Evolutionary conservation across 2,329 filamentous ascomycete species (phyloP).

Genomic region (Epichloe uncinata): DNA sequence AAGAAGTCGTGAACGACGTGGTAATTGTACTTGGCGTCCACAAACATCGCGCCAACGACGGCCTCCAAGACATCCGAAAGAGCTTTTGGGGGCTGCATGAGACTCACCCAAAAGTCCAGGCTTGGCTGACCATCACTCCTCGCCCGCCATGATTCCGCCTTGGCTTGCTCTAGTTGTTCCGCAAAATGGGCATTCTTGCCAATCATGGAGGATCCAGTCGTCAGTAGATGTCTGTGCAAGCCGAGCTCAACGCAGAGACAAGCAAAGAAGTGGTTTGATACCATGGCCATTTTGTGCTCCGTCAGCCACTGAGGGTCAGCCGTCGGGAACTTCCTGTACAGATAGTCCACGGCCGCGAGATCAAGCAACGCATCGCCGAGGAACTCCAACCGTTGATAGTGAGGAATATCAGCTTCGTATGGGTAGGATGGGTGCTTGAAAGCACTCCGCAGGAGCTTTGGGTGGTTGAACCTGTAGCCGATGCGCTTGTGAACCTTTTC

Average conservation of each 20-base stretch:
- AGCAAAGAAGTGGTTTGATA: slow-evolving; percentile 86
- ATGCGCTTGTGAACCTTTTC: slow-evolving; percentile 45
- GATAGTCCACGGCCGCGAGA: slow-evolving; percentile 68
- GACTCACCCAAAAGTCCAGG: slow-evolving; percentile 55
- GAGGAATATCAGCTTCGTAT: slow-evolving; percentile 59
- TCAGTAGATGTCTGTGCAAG: slow-evolving; percentile 60
- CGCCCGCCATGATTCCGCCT: slow-evolving; percentile 17
- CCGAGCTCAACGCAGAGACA: slow-evolving; percentile 66
- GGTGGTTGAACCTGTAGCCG: slow-evolving; percentile 55
- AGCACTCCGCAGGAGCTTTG: slow-evolving; percentile 66
- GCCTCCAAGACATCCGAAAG: slow-evolving; percentile 83
- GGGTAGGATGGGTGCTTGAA: slow-evolving; percentile 83
- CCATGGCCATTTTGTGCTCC: slow-evolving; percentile 99
- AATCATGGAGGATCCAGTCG: slow-evolving; percentile 30
- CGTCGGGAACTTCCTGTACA: slow-evolving; percentile 63
- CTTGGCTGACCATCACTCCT: slow-evolving; percentile 18
- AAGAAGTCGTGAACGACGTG: slow-evolving; percentile 65
- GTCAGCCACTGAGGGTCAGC: slow-evolving; percentile 94
- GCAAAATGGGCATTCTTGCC: slow-evolving; percentile 41
- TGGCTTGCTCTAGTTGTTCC: slow-evolving; percentile 40
- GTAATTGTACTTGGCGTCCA: slow-evolving; percentile 76
- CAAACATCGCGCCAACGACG: slow-evolving; percentile 79
- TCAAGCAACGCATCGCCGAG: slow-evolving; percentile 81
- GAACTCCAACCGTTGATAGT: slow-evolving; percentile 86
- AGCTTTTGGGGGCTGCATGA: slow-evolving; percentile 53